phyloP scores from a whole-genome alignment of 768 basidiomycete species.

The Inosperma sp. region DNA sequence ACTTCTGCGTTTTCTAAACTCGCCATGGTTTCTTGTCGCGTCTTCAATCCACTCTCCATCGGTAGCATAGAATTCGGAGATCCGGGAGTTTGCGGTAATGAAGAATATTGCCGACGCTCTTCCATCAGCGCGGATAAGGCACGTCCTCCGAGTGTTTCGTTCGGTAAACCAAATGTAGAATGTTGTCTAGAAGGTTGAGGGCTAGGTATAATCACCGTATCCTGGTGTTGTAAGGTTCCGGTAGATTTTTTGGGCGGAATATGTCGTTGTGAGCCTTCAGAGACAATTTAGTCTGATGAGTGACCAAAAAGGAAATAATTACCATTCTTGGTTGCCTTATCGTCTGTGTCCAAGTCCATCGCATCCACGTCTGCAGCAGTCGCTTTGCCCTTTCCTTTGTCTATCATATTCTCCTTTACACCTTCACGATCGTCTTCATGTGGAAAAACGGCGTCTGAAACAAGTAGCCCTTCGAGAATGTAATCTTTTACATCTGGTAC shows the following conservation, averaged over 20 bases:
- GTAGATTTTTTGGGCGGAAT: constrained; percentile 8
- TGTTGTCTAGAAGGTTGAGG: constrained; percentile 13
- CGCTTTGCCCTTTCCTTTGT: constrained; percentile 29
- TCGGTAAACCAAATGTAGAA: constrained; percentile 33
- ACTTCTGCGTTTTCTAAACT: background rate
- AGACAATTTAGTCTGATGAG: background rate
- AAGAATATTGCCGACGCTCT: background rate
- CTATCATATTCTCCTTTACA: constrained; percentile 1
- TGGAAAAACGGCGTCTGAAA: no score
- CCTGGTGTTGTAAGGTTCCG: constrained; percentile 16
- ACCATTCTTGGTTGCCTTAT: constrained; percentile 46
- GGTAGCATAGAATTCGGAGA: background rate
- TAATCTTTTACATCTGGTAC: constrained; percentile 38
- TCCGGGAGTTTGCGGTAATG: constrained; percentile 3
- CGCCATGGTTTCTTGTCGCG: background rate
- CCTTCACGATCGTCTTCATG: constrained; percentile 11
- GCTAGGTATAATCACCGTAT: constrained; percentile 16
- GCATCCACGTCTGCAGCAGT: constrained; percentile 11
- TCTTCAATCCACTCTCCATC: background rate
- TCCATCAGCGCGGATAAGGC: background rate
- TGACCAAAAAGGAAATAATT: constrained; percentile 25
- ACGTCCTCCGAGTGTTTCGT: constrained; percentile 23
- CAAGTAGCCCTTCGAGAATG: no score
- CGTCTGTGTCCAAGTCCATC: constrained; percentile 21
- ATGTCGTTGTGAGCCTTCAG: background rate